Conservation (phyloP, 2,329 filamentous ascomycete species). For the Exophiala viscosa region DNA sequence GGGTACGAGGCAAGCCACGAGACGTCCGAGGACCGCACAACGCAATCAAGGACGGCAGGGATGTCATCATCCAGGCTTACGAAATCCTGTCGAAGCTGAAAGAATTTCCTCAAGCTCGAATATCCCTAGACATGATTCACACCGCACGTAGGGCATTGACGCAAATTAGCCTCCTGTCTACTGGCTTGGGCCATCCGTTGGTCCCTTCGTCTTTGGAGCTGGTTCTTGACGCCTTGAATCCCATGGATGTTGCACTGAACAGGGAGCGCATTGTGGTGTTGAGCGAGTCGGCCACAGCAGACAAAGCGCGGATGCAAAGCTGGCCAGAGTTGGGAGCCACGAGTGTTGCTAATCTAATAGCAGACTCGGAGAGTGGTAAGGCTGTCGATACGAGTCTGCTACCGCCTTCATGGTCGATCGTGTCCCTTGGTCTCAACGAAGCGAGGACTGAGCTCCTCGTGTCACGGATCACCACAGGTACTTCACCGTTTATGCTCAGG, state of each 20-base stretch:
- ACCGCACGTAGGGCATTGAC: slow-evolving; percentile 19
- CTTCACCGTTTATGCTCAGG: slow-evolving; percentile 79
- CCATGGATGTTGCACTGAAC: slow-evolving; percentile 17
- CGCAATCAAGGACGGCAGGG: slow-evolving; percentile 8
- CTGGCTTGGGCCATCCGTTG: slow-evolving; percentile 21
- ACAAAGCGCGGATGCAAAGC: slow-evolving; percentile 6
- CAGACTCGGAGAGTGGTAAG: slow-evolving; percentile 17
- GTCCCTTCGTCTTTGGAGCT: slow-evolving; percentile 20
- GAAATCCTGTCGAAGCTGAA: slow-evolving; percentile 11
- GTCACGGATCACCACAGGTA: slow-evolving; percentile 72
- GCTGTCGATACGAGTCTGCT: slow-evolving; percentile 82
- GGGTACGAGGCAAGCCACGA: not conserved
- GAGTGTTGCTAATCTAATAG: not conserved
- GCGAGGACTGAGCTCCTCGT: slow-evolving; percentile 80
- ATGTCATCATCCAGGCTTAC: slow-evolving; percentile 17
- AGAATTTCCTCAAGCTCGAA: slow-evolving; percentile 1
- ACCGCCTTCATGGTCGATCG: slow-evolving; percentile 74
- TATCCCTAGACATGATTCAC: slow-evolving; percentile 23
- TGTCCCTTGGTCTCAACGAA: slow-evolving; percentile 82
- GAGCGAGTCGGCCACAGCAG: slow-evolving; percentile 14
- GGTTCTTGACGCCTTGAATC: slow-evolving; percentile 18
- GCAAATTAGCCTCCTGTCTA: slow-evolving; percentile 25
- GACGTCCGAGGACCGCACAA: not conserved
- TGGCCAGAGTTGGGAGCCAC: slow-evolving; percentile 4
- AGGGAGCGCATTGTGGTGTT: slow-evolving; percentile 16